These are phyloP conservation scores for Nicotiana rustica DNA, from an alignment of 305 asterid genomes.

Conservation along the genomic window DNA sequence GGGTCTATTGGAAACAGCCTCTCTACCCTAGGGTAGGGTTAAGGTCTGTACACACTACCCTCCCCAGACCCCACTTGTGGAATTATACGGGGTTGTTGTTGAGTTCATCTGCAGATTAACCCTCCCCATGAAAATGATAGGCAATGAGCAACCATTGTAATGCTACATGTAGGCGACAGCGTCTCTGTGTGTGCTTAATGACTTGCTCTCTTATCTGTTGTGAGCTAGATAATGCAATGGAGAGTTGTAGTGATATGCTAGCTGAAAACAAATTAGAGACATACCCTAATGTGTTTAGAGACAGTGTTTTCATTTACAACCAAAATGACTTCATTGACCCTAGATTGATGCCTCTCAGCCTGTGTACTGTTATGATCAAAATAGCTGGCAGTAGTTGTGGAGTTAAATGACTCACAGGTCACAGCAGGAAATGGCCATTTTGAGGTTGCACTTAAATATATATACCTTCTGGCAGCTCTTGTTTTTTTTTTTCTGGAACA, in stretches of 20 bases:
- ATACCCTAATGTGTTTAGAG: not conserved
- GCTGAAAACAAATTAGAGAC: not conserved
- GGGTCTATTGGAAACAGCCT: no score
- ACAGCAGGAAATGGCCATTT: constrained; percentile 55
- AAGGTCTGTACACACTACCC: no score
- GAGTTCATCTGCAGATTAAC: not conserved
- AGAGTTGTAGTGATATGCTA: not conserved
- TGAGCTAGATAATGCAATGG: not conserved
- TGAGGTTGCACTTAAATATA: constrained; percentile 53
- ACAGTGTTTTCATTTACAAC: not conserved
- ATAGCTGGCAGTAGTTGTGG: constrained; percentile 44
- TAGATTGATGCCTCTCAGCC: not conserved
- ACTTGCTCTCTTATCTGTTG: not conserved
- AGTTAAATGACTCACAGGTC: not conserved
- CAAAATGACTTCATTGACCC: constrained; percentile 15
- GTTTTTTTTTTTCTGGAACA: not conserved
- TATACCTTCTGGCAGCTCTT: constrained; percentile 34
- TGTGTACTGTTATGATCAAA: constrained; percentile 26
- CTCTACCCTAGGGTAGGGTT: not conserved
- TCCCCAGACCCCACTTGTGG: no score
- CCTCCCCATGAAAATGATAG: not conserved
- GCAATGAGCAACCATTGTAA: not conserved
- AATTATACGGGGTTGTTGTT: no score
- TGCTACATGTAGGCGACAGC: not conserved
- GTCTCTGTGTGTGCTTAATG: not conserved